phyloP scores from a whole-genome alignment of 73 alveolate genomes.

The Paramecium pentaurelia region DNA sequence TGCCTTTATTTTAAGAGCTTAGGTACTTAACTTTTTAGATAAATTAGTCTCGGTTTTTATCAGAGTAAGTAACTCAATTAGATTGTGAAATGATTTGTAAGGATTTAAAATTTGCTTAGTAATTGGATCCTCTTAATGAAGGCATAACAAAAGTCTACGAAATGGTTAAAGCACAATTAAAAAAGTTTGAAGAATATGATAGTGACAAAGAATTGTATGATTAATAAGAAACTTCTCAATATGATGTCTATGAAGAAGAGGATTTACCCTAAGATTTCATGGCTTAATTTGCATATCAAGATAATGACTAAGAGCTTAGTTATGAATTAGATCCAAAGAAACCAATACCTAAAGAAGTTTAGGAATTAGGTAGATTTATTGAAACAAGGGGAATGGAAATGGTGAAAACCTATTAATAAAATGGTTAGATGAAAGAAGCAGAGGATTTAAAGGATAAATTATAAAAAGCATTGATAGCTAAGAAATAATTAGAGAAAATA shows the following conservation, averaged over 20 bases:
- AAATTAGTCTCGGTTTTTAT: background rate
- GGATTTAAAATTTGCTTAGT: background rate
- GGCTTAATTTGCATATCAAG: background rate
- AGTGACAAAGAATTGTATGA: background rate
- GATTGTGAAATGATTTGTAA: background rate
- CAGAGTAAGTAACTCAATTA: background rate
- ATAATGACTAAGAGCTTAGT: conserved; percentile 16
- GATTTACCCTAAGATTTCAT: background rate
- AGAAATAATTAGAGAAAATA: background rate
- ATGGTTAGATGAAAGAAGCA: conserved; percentile 14
- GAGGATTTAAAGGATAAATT: conserved; percentile 21
- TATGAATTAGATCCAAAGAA: conserved; percentile 28
- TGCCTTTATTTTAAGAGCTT: background rate
- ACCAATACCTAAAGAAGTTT: conserved; percentile 9
- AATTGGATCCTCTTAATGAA: background rate
- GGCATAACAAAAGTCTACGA: background rate
- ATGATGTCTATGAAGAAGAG: background rate
- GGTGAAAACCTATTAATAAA: background rate
- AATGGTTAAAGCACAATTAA: background rate
- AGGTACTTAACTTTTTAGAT: background rate
- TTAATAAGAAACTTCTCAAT: background rate
- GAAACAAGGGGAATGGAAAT: conserved; percentile 37
- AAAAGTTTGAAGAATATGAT: background rate
- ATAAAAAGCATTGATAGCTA: background rate
- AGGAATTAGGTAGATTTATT: conserved; percentile 5